Conservation (phyloP, 202 grass and related monocot genomes). For the Bolboschoenoplectus hybrid region DNA sequence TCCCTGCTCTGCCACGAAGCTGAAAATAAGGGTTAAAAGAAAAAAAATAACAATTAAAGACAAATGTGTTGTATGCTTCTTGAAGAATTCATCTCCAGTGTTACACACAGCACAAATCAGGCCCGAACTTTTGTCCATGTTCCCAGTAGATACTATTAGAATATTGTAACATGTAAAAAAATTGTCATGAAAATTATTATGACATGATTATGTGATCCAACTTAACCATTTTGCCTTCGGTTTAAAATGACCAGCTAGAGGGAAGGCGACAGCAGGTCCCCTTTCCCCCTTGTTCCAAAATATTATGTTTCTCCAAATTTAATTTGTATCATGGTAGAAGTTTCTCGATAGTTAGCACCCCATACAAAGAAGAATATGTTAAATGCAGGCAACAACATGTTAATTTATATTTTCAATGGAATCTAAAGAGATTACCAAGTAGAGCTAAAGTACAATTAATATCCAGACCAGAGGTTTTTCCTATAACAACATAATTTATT, state of each 20-base stretch:
- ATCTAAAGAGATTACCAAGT: constrained; percentile 3
- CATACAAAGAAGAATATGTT: not conserved
- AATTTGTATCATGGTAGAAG: not conserved
- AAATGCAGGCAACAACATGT: not conserved
- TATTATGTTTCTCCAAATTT: not conserved
- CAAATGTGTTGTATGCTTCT: not conserved
- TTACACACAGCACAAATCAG: constrained; percentile 14
- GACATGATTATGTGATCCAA: not conserved
- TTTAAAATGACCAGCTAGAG: not conserved
- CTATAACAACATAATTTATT: not conserved
- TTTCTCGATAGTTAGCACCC: not conserved
- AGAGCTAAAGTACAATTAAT: not conserved
- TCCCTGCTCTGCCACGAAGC: constrained; percentile 91
- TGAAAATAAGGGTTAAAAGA: constrained; percentile 27
- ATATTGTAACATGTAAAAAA: constrained; percentile 1
- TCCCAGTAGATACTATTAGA: not conserved
- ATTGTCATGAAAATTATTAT: not conserved
- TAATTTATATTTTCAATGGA: too few species aligned
- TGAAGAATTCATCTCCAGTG: not conserved
- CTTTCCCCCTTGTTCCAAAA: not conserved
- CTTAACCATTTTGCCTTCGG: not conserved
- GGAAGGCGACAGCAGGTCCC: not conserved
- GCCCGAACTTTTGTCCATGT: not conserved
- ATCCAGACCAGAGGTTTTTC: not conserved
- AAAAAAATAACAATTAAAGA: constrained; percentile 1